These are phyloP conservation scores for Daucus carota DNA, from an alignment of 129 eudicot species.

Conservation along the genomic window DNA sequence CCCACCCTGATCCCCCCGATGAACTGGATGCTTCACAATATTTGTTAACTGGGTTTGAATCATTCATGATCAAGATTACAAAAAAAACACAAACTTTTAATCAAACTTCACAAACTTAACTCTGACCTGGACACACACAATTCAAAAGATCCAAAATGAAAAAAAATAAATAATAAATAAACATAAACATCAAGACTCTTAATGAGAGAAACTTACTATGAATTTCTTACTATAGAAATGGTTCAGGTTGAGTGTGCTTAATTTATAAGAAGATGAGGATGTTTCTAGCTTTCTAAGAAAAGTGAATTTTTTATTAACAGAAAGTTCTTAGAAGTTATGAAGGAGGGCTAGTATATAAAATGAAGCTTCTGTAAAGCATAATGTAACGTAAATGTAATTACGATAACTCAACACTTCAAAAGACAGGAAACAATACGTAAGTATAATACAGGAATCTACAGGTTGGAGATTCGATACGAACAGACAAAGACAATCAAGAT, in stretches of 20 bases:
- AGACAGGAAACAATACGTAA: too few species aligned
- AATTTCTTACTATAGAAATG: too few species aligned
- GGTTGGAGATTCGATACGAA: too few species aligned
- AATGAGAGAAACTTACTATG: neutral
- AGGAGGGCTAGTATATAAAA: neutral
- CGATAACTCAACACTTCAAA: too few species aligned
- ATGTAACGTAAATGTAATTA: too few species aligned
- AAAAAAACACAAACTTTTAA: neutral
- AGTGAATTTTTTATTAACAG: neutral
- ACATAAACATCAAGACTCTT: too few species aligned
- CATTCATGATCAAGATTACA: constrained; percentile 35
- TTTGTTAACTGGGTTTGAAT: constrained; percentile 40
- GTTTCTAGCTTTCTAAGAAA: neutral
- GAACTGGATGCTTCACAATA: constrained; percentile 43
- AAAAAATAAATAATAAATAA: neutral
- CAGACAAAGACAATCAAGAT: too few species aligned
- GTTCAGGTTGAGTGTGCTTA: neutral
- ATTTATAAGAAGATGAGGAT: neutral
- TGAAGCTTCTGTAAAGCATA: constrained; percentile 21
- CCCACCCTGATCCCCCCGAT: constrained; percentile 5
- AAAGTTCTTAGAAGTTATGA: constrained; percentile 52
- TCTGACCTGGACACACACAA: neutral
- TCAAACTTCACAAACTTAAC: neutral
- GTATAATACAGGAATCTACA: too few species aligned
- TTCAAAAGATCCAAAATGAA: neutral